Evolutionary conservation across 176 grass and related monocot genomes (phyloP), one percentile per base, ranked within the genome.

Genomic region (Thinopyrum elongatum): DNA sequence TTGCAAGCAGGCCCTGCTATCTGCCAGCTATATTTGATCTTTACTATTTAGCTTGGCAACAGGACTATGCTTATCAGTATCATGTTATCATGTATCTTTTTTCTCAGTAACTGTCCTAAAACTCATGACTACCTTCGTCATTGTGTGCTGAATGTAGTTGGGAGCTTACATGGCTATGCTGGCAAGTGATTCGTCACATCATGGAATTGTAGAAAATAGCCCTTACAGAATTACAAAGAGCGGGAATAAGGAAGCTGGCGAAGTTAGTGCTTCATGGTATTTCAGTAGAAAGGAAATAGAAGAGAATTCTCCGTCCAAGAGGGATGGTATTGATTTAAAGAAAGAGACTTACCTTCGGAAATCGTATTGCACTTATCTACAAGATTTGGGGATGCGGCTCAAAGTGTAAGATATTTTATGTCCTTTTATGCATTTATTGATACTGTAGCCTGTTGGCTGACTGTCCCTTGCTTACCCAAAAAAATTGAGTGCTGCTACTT

Each of bases 361-460:
- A 78, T 98, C 91, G 3, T 98, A 93, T 71, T 98, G 95, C 77
- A 95, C 83, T 49, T 98, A 92, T 82, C 82, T 95, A 70, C 95
- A 98, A 85, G 95, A 98, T 62, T 92, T 98, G 76, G 95, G 95
- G 87, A 93, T 93, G 85, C 90, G 90, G 77, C 93, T 98, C 62
- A 98, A 98, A 98, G 93, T 98, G 95, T 98, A 93, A 98, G 95
- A 77, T 92, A 47, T 55, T n/a, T 23, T 74, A 77, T 72, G 27
- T 67, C 34, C 25, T 86, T 67, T 27, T 67, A 57, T 79, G 78
- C 11, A 70, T 79, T 79, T 60, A 35, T 36, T 79, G 46, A 16
- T 46, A 34, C 60, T 86, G 9, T 55, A 61, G 34, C 59, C 59
- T 78, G 19, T 51, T 57, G 25, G 19, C n/a, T 71, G 29, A 31